Base-by-base conservation (phyloP, 2,329 filamentous ascomycete species). In the Epichloe glyceriae region DNA sequence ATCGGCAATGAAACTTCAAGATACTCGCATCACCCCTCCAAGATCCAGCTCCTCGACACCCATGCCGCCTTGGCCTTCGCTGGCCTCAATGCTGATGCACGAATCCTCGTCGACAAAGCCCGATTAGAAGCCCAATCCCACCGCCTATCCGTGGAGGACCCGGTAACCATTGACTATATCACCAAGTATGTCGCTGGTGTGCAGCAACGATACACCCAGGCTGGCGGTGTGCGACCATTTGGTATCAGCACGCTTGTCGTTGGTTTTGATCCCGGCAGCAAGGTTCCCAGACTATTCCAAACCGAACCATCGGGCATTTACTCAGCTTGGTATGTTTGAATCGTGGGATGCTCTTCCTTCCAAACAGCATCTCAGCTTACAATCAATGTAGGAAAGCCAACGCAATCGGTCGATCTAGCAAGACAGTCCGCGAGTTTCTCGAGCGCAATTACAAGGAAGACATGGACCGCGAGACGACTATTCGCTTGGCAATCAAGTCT, bases 281-380 rank as follows among this genome's bases (percentile, higher is more conserved):
- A 85, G 64, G 84, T 84, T 51, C 91, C 93, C 50, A 81, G 90
- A 61, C 76, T 98, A 54, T 98, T 97, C 70, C 91, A 96, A 79
- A 98, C 93, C 4, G 93, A 98, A 74, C 93, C 94, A n/a, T 95
- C 89, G 56, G 93, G 94, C 53, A 98, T 98, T 69, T 98, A 97
- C 77, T 96, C 89, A 52, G 93, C 93, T 68, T 98, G 93, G 93
- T 97, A 77, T 42, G 52, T 26, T 43, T 15, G 5, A 7, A 39
- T 19, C 22, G 3, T 12, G 15, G 12, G 8, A 14, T 46, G 35
- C 22, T 22, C 20, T 17, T 20, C 10, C 17, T 49, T 5, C 55
- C 59, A 52, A 58, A 48, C 42, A 46, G 50, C 49, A 50, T 44
- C 39, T 42, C 30, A 22, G 12, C 49, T 53, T 6, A 53, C 52